Evolutionary conservation across 2,329 filamentous ascomycete genomes (phyloP).

Genomic region (Xylaria sp.): DNA sequence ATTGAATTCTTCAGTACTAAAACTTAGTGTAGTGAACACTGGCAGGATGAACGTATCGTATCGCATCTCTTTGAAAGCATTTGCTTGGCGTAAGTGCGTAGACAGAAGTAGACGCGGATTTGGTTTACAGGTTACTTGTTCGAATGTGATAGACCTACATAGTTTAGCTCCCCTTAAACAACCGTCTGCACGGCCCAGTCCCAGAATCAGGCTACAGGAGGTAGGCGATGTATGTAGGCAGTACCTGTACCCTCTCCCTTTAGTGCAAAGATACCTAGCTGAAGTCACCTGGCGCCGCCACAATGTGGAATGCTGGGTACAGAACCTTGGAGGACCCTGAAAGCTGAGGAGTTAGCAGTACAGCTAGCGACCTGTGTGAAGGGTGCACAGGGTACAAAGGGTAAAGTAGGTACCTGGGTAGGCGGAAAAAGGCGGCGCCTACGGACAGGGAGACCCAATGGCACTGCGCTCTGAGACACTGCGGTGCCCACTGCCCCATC

Average conservation of each 20-base stretch:
- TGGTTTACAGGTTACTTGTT: background rate
- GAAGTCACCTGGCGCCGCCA: constrained; percentile 20
- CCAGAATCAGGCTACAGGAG: background rate
- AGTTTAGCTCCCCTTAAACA: too few relatives aligned
- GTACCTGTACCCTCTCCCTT: too few relatives aligned
- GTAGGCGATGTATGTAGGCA: background rate
- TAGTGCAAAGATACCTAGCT: constrained; percentile 9
- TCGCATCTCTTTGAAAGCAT: too few relatives aligned
- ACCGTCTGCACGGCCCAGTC: too few relatives aligned
- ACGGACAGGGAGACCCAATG: constrained; percentile 16
- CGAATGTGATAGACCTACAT: background rate
- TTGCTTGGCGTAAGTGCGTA: background rate
- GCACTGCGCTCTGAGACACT: background rate
- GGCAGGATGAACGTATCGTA: too few relatives aligned
- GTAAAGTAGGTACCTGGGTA: constrained; percentile 8
- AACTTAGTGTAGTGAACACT: too few relatives aligned
- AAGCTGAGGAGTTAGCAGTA: constrained; percentile 21
- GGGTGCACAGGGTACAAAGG: constrained; percentile 2
- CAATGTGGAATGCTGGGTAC: constrained; percentile 26
- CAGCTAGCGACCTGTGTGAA: background rate
- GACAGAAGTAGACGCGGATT: background rate
- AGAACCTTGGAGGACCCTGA: constrained; percentile 28
- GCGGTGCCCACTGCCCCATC: background rate
- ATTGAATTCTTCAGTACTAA: too few relatives aligned
- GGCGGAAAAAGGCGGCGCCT: constrained; percentile 19